These are phyloP conservation scores for Candida nemodendra DNA, from an alignment of 805 yeast genomes.

Conservation along the genomic window DNA sequence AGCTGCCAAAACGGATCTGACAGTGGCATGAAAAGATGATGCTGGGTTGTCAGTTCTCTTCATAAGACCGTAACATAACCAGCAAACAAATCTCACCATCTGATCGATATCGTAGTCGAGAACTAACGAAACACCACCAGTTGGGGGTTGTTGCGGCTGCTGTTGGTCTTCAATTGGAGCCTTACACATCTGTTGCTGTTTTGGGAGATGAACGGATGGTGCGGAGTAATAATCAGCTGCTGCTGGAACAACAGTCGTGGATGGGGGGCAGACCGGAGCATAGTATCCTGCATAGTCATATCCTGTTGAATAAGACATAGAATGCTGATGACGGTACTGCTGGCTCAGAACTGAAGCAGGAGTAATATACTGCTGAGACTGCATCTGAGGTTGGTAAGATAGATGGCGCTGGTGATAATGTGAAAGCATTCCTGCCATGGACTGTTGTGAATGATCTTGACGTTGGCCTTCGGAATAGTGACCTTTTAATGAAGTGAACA, in stretches of 20 bases:
- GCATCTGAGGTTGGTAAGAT: constrained; percentile 18
- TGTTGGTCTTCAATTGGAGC: constrained; percentile 13
- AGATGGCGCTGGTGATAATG: constrained; percentile 23
- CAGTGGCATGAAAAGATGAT: constrained; percentile 52
- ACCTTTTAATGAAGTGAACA: constrained; percentile 16
- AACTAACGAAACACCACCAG: constrained; percentile 76
- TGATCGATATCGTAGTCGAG: constrained; percentile 75
- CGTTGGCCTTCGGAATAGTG: neutral
- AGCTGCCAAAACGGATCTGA: constrained; percentile 72
- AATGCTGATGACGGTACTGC: constrained; percentile 21
- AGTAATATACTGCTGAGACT: constrained; percentile 11
- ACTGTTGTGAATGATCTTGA: constrained; percentile 8
- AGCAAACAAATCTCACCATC: constrained; percentile 79
- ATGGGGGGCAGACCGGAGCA: neutral
- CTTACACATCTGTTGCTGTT: constrained; percentile 14
- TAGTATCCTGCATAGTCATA: constrained; percentile 17
- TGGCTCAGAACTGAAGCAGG: constrained; percentile 13
- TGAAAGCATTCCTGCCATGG: constrained; percentile 12
- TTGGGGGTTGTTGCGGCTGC: constrained; percentile 20
- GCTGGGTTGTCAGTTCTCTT: constrained; percentile 49
- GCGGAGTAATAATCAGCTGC: constrained; percentile 10
- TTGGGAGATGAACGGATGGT: constrained; percentile 9
- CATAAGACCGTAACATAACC: constrained; percentile 69
- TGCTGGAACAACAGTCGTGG: constrained; percentile 1
- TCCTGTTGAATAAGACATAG: constrained; percentile 20